Percentiles rank a stretch among this genome's conserved stretches.
Evolutionary conservation across 129 eudicot genomes (phyloP).

Genomic region (Escallonia rubra): DNA sequence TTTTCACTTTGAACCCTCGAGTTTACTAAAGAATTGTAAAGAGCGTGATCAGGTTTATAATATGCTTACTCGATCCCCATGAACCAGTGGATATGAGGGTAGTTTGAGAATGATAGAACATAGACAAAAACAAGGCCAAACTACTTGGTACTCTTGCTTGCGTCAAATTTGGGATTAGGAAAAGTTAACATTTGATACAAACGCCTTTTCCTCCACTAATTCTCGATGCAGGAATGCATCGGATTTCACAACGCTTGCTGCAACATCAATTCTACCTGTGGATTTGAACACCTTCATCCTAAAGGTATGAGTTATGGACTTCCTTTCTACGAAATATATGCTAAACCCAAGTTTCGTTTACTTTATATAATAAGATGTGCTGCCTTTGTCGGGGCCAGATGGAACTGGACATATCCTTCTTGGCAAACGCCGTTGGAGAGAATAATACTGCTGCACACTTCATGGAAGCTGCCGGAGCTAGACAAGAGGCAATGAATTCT

Average conservation of each 20-base stretch:
- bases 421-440: conserved; percentile 64
- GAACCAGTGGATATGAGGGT: too few relatives aligned
- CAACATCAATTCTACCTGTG: conserved; percentile 80
- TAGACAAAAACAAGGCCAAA: too few relatives aligned
- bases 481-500: conserved; percentile 66
- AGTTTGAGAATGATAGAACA: too few relatives aligned
- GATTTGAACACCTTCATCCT: conserved; percentile 78
- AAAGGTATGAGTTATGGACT: conserved; percentile 36
- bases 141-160: too few relatives aligned
- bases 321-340: neutral
- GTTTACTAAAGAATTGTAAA: too few relatives aligned
- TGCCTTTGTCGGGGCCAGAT: conserved; percentile 39
- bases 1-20: too few relatives aligned
- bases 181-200: too few relatives aligned
- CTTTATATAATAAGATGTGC: neutral
- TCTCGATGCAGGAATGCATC: conserved; percentile 49
- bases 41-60: too few relatives aligned
- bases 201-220: too few relatives aligned
- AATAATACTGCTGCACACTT: conserved; percentile 30
- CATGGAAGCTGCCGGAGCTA: conserved; percentile 46
- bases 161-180: too few relatives aligned
- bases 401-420: conserved; percentile 82
- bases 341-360: neutral
- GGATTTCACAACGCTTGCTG: conserved; percentile 70
- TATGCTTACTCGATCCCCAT: too few relatives aligned